Evolutionary conservation across 2,329 filamentous ascomycete genomes (phyloP), one percentile per base, ranked within the genome.

Genomic region (Colletotrichum agaves): DNA sequence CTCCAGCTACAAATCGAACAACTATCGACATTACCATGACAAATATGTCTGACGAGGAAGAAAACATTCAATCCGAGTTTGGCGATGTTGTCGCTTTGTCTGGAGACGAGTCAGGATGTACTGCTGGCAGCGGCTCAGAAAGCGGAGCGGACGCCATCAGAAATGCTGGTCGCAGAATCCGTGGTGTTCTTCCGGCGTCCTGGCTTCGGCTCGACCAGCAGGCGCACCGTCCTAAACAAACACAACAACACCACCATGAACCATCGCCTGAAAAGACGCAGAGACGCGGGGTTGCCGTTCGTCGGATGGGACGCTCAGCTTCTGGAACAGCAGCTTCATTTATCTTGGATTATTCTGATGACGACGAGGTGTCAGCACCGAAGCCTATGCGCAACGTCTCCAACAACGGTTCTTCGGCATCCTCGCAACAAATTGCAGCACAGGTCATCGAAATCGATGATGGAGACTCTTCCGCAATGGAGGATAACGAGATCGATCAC

Each of bases 141-240:
- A 82, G 78, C 56, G 83, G 83, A 3, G 78, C 78, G 2, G 81
- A 85, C 23, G 73, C 78, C 12, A 78, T 80, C 27, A 74, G 73
- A 19, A 78, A 59, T 31, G 64, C 80, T 63, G 79, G 79, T 39
- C 83, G 77, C 59, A 81, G 82, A 58, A 87, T 91, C 53, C 83
- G 83, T 60, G 88, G 88, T 21, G 88, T 91, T 7, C 81, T 91
- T 49, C 89, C 89, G 43, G 89, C 89, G n/a, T 91, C 89, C 5
- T 90, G 88, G 85, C 81, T 91, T 62, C 84, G 88, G 46, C 75
- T 91, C 23, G 87, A 90, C 72, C 84, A 86, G 77, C 73, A 71
- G 73, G 73, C 61, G 15, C 72, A n/a, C 11, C 69, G 64, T 11
- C 44, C 49, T 64, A 79, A 76, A 61, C 73, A 72, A 39, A 69